These are phyloP conservation scores for Lactarius sp. DNA, from an alignment of 768 basidiomycete species.

Conservation along the genomic window DNA sequence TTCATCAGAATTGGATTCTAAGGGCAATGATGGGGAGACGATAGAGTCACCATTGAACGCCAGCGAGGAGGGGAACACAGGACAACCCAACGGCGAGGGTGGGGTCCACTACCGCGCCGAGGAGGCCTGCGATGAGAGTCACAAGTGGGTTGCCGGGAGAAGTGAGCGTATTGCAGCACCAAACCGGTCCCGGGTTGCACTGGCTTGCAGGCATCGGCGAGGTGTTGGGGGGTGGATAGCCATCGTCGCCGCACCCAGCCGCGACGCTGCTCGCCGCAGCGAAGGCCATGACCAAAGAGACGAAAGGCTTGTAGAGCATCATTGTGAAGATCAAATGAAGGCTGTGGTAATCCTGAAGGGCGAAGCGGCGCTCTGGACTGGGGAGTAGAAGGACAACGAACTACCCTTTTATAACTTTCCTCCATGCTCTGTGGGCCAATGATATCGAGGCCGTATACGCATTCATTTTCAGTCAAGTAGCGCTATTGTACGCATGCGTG, in stretches of 20 bases:
- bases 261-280: background rate
- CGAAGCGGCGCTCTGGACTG: background rate
- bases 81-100: too few species aligned
- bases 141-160: background rate
- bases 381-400: background rate
- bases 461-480: background rate
- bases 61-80: too few species aligned
- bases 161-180: background rate
- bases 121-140: background rate
- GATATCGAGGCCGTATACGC: background rate
- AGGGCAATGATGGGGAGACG: too few species aligned
- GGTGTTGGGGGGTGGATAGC: background rate
- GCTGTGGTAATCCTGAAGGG: too few species aligned
- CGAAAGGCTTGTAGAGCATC: background rate
- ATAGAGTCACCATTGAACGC: too few species aligned
- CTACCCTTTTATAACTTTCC: background rate
- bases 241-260: background rate
- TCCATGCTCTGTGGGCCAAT: background rate
- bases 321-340: background rate
- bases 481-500: background rate
- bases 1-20: too few species aligned
- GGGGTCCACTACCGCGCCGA: too few species aligned
- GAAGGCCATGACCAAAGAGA: background rate
- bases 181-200: background rate
- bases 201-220: background rate